Evolutionary conservation across 768 basidiomycete genomes (phyloP).

Genomic region (Lactarius pseudohatsudake): DNA sequence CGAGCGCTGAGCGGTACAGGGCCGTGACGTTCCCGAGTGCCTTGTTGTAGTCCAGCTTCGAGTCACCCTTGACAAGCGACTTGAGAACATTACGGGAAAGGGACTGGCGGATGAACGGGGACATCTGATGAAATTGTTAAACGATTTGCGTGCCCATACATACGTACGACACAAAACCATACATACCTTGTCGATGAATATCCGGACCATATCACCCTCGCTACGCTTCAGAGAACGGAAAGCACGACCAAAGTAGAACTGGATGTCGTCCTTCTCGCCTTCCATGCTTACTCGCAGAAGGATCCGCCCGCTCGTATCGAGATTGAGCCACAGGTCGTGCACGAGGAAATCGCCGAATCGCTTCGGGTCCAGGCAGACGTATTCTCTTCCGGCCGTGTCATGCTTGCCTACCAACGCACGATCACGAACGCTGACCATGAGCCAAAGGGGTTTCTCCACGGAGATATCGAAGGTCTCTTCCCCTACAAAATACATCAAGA

Average conservation of each 20-base stretch:
- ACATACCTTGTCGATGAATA: slow-evolving; percentile 93
- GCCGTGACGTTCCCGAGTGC: slow-evolving; percentile 80
- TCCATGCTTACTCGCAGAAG: slow-evolving; percentile 95
- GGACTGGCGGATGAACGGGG: slow-evolving; percentile 86
- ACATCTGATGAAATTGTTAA: slow-evolving; percentile 60
- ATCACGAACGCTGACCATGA: slow-evolving; percentile 94
- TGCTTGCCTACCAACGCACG: slow-evolving; percentile 90
- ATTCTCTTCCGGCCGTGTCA: slow-evolving; percentile 87
- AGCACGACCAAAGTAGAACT: slow-evolving; percentile 94
- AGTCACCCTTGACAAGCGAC: slow-evolving; percentile 65
- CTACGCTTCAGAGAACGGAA: slow-evolving; percentile 93
- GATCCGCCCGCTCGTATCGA: slow-evolving; percentile 84
- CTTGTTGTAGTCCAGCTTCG: slow-evolving; percentile 84
- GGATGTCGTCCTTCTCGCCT: slow-evolving; percentile 96
- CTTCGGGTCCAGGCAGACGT: slow-evolving; percentile 87
- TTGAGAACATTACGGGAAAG: slow-evolving; percentile 76
- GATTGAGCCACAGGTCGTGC: slow-evolving; percentile 89
- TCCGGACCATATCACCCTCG: slow-evolving; percentile 92
- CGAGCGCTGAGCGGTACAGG: slow-evolving; percentile 78
- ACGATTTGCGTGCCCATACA: background rate
- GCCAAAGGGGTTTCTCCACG: slow-evolving; percentile 91
- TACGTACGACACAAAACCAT: background rate
- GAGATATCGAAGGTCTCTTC: slow-evolving; percentile 96
- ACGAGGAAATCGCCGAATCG: slow-evolving; percentile 86
- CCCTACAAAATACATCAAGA: slow-evolving; percentile 53